These are phyloP conservation scores for Citeromyces matritensis DNA, from an alignment of 805 yeast genomes.

Conservation along the genomic window DNA sequence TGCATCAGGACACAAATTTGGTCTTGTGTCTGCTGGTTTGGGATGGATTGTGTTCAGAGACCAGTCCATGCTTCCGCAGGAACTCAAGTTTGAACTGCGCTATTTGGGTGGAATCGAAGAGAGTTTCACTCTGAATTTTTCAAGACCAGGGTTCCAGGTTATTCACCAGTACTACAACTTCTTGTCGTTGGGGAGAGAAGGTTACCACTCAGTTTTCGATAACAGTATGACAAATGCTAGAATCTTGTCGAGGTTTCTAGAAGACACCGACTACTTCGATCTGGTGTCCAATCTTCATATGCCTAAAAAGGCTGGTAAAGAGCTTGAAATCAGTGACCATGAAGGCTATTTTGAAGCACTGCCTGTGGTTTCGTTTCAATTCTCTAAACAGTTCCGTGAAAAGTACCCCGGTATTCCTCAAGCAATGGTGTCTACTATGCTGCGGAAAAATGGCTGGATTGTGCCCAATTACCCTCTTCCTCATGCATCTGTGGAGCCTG, in stretches of 20 bases:
- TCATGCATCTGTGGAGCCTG: constrained; percentile 21
- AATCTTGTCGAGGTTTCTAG: constrained; percentile 43
- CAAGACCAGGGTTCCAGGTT: constrained; percentile 88
- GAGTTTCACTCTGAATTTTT: constrained; percentile 75
- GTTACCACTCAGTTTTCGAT: constrained; percentile 51
- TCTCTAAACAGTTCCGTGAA: constrained; percentile 39
- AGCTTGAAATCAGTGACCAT: constrained; percentile 13
- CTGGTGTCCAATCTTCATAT: constrained; percentile 72
- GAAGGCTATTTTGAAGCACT: constrained; percentile 54
- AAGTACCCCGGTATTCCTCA: constrained; percentile 76
- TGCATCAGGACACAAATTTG: constrained; percentile 89
- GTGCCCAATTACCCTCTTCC: constrained; percentile 85
- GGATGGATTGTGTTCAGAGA: constrained; percentile 89
- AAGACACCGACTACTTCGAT: constrained; percentile 50
- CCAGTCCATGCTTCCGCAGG: constrained; percentile 46
- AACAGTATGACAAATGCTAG: constrained; percentile 63
- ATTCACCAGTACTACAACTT: constrained; percentile 79
- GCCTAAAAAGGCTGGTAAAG: constrained; percentile 17
- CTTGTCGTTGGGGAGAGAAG: constrained; percentile 52
- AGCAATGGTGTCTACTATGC: constrained; percentile 50
- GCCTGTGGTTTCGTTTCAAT: constrained; percentile 81
- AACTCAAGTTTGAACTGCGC: constrained; percentile 60
- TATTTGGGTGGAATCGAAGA: constrained; percentile 85
- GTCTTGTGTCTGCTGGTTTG: constrained; percentile 77
- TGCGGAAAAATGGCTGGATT: constrained; percentile 75